Base-by-base conservation (phyloP, 352 stramenopile species). In the Pythium rhizo-oryzae region DNA sequence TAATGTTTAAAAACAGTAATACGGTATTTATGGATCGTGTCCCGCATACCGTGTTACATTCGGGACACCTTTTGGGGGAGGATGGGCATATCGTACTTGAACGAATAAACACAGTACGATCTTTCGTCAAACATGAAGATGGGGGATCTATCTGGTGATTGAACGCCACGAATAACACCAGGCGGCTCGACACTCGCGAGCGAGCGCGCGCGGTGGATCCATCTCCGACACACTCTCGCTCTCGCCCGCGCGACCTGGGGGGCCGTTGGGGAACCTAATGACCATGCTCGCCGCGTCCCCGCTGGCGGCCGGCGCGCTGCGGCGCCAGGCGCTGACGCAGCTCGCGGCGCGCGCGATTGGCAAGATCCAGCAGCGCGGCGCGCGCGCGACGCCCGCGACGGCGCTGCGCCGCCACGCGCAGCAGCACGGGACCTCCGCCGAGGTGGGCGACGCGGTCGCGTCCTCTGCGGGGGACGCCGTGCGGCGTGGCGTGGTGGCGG, bases 301-400 rank as follows among this genome's bases (percentile, higher is more conserved):
- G 8, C 50, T 72, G 50, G 58, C 52, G n/a, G 51, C 58, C 12
- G 18, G 13, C 21, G 13, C 50, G 18, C 11, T 58, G 56, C 50
- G 35, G 41, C 37, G 57, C 28, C 25, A 46, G 25, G 24, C 25
- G 28, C 15, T 58, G 19, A 4, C 59, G 57, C 15, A 7, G 43
- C 50, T 19, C 57, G 19, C 21, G 30, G 56, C 54, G 19, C 67
- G 43, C 21, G 47, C 49, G 33, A 43, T 79, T 11, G 37, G 33
- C 3, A 54, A 59, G 13, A 70, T 74, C 54, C 66, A 59, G 63
- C 70, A 59, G 63, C 67, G 70, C 39, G 74, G 73, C 53, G 73
- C 19, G 50, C 66, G 43, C 50, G 71, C 51, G 70, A 75, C 39
- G 28, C 74, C 41, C 5, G 41, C 15, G 15, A 47, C 74, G 8